These are phyloP conservation scores for Penicillium janthinellum DNA, from an alignment of 2,329 filamentous ascomycete genomes.

Conservation along the genomic window DNA sequence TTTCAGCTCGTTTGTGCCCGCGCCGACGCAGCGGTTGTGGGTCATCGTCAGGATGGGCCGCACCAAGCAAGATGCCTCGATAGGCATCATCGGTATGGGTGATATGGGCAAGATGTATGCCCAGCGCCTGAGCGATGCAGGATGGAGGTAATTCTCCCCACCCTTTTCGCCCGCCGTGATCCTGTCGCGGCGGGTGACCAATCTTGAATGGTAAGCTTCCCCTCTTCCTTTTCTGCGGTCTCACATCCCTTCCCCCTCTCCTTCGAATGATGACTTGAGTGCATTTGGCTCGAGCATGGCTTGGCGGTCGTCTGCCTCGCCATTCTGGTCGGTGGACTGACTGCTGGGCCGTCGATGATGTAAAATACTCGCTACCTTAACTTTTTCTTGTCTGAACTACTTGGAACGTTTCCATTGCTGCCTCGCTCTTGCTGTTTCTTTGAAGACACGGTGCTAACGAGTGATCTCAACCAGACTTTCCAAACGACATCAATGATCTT, in stretches of 20 bases:
- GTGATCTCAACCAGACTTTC: conserved; percentile 21
- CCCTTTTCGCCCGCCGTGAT: conserved; percentile 3
- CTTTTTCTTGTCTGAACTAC: conserved; percentile 75
- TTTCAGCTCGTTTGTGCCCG: neutral
- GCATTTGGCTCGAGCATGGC: conserved; percentile 99
- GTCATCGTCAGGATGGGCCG: conserved; percentile 33
- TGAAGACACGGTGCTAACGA: conserved; percentile 26
- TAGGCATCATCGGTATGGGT: conserved; percentile 98
- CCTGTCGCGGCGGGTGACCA: neutral
- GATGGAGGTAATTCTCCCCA: conserved; percentile 79
- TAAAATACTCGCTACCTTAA: conserved; percentile 99
- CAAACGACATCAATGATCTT: neutral
- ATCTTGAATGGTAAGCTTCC: conserved; percentile 22
- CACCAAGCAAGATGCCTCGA: conserved; percentile 67
- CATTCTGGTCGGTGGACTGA: conserved; percentile 70
- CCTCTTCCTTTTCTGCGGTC: conserved; percentile 6
- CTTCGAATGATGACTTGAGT: conserved; percentile 96
- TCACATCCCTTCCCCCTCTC: conserved; percentile 10
- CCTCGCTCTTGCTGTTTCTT: conserved; percentile 13
- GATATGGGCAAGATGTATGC: conserved; percentile 99
- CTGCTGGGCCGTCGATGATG: conserved; percentile 85
- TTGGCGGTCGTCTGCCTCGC: conserved; percentile 61
- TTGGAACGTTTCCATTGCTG: conserved; percentile 17
- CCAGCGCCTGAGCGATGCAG: conserved; percentile 79
- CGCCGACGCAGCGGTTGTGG: conserved; percentile 6